Conservation (phyloP, 164 flowering plant species). For the Dillenia suffruticosa region DNA sequence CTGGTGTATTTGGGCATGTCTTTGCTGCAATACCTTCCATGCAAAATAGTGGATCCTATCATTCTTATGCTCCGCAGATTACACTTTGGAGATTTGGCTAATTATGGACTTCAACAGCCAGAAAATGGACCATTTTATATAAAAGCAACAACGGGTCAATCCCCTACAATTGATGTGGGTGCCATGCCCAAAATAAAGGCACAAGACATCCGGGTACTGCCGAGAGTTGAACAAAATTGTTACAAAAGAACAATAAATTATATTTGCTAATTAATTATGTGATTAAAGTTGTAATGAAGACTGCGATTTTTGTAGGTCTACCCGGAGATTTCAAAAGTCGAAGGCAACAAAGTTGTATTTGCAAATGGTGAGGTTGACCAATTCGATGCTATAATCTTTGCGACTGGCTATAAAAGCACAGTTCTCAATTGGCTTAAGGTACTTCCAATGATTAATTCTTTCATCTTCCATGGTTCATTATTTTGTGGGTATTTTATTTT, state of each 20-base stretch:
- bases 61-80: not conserved
- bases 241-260: not conserved
- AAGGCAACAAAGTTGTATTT: conserved; percentile 13
- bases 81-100: conserved; percentile 22
- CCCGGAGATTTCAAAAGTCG: conserved; percentile 17
- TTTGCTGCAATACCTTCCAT: conserved; percentile 15
- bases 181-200: conserved; percentile 9
- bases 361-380: conserved; percentile 8
- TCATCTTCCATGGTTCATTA: no score
- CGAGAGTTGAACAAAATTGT: not conserved
- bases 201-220: conserved; percentile 23
- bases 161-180: conserved; percentile 32
- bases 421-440: conserved; percentile 46
- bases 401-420: conserved; percentile 43
- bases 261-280: not conserved
- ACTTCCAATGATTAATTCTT: not conserved
- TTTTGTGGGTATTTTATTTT: no score
- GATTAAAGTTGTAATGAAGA: not conserved
- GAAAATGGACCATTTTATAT: conserved; percentile 22
- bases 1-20: conserved; percentile 19
- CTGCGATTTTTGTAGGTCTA: conserved; percentile 16
- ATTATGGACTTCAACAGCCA: conserved; percentile 29
- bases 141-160: conserved; percentile 15
- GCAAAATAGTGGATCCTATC: conserved; percentile 13
- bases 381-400: conserved; percentile 42